phyloP scores from a whole-genome alignment of 208 protist species.

The Trichomonas gallinae region DNA sequence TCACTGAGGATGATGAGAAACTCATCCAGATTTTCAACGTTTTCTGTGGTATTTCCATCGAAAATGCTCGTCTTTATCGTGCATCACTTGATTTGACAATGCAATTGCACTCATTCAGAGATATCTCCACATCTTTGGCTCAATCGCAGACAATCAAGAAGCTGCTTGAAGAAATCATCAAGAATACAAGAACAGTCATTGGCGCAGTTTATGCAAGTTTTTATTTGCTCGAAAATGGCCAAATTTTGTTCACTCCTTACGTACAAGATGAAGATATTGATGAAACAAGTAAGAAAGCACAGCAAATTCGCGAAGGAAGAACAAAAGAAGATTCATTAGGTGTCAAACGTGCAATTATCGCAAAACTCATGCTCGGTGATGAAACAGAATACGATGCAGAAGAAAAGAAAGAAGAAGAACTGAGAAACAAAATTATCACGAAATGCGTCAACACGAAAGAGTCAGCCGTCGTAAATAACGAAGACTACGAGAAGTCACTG shows the following conservation, averaged over 20 bases:
- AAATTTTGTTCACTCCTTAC: background rate
- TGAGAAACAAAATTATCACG: background rate
- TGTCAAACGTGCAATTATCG: background rate
- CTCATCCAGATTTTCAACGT: slow-evolving; percentile 10
- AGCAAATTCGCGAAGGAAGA: background rate
- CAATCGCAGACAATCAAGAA: background rate
- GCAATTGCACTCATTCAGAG: background rate
- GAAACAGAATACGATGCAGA: background rate
- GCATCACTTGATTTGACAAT: background rate
- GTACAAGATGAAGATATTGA: slow-evolving; percentile 16
- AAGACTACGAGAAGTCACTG: background rate
- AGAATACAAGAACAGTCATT: background rate
- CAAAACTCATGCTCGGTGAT: background rate
- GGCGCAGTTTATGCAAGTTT: background rate
- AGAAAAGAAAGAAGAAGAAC: slow-evolving; percentile 7
- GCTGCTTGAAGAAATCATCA: background rate
- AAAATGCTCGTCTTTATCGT: background rate
- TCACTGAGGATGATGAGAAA: slow-evolving; percentile 2
- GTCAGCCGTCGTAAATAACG: background rate
- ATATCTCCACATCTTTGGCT: background rate
- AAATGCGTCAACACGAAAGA: background rate
- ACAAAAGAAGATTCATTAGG: background rate
- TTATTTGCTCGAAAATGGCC: background rate
- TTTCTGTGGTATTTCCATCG: background rate
- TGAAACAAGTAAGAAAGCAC: background rate